A percentile compares a stretch with the other conserved stretches of the same genome.
These are phyloP conservation scores for Aphanomyces cochlioides DNA, from an alignment of 352 stramenopile genomes.

Conservation along the genomic window DNA sequence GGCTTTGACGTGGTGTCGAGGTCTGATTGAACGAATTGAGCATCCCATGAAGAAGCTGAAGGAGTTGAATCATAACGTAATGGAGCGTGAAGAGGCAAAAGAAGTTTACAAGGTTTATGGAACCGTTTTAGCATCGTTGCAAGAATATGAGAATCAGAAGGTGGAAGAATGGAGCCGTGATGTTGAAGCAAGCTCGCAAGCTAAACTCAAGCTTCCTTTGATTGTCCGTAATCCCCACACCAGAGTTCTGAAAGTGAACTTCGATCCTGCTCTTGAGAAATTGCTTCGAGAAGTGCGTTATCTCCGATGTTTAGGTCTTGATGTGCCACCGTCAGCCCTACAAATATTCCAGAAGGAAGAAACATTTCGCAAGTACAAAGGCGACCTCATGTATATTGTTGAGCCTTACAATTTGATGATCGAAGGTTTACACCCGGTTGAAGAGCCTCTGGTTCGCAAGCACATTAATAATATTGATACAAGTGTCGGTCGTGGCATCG, in stretches of 20 bases:
- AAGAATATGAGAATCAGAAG: constrained; percentile 97
- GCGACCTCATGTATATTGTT: constrained; percentile 96
- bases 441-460: constrained; percentile 93
- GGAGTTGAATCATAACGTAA: constrained; percentile 94
- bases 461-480: constrained; percentile 96
- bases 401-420: constrained; percentile 98
- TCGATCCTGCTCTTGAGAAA: constrained; percentile 95
- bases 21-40: constrained; percentile 93
- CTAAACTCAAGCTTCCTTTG: constrained; percentile 94
- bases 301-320: constrained; percentile 91
- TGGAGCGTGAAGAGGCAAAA: constrained; percentile 97
- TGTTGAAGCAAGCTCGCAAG: constrained; percentile 91
- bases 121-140: constrained; percentile 93
- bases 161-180: constrained; percentile 95
- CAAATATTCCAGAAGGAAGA: constrained; percentile 95
- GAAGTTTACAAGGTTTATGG: constrained; percentile 97
- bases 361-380: constrained; percentile 95
- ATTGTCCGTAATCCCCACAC: constrained; percentile 88
- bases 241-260: constrained; percentile 94
- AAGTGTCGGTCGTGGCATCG: constrained; percentile 89
- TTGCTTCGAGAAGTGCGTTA: constrained; percentile 98
- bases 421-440: constrained; percentile 93
- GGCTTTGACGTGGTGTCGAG: constrained; percentile 94
- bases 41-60: constrained; percentile 97
- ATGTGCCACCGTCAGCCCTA: constrained; percentile 91